A percentile compares a stretch with the other conserved stretches of the same genome.
These are phyloP conservation scores for Suillus subalutaceus DNA, from an alignment of 768 basidiomycete species.

Conservation along the genomic window DNA sequence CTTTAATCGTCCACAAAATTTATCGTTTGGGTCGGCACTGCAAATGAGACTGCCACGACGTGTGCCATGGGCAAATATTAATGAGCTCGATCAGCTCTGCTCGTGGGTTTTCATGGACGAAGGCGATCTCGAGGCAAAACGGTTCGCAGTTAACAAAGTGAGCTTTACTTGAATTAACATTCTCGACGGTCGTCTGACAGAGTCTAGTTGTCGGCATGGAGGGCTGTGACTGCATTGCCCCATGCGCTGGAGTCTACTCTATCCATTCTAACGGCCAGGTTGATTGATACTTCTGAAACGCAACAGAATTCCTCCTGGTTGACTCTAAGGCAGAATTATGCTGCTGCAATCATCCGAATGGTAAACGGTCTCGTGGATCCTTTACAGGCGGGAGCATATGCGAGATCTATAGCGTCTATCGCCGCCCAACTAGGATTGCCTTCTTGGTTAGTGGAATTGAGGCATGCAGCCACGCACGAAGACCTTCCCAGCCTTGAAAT, in stretches of 20 bases:
- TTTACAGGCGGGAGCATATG: constrained; percentile 85
- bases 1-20: not conserved
- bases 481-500: constrained; percentile 85
- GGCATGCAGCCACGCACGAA: constrained; percentile 96
- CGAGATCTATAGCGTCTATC: constrained; percentile 87
- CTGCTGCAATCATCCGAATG: constrained; percentile 81
- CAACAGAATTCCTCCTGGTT: constrained; percentile 39
- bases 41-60: constrained; percentile 76
- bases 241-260: constrained; percentile 79
- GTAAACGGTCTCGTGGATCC: constrained; percentile 97
- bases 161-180: constrained; percentile 25
- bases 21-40: not conserved
- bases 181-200: constrained; percentile 10
- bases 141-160: constrained; percentile 66
- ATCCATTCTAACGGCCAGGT: constrained; percentile 59
- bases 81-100: constrained; percentile 77
- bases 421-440: constrained; percentile 87
- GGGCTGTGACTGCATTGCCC: constrained; percentile 70
- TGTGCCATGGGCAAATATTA: constrained; percentile 73
- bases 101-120: constrained; percentile 75
- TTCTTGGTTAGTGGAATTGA: constrained; percentile 85
- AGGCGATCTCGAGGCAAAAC: constrained; percentile 56
- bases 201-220: constrained; percentile 78
- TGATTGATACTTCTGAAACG: constrained; percentile 48
- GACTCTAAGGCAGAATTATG: constrained; percentile 73